These are phyloP conservation scores for Microascus cirrosus DNA, from an alignment of 2,329 filamentous ascomycete species.

Conservation along the genomic window DNA sequence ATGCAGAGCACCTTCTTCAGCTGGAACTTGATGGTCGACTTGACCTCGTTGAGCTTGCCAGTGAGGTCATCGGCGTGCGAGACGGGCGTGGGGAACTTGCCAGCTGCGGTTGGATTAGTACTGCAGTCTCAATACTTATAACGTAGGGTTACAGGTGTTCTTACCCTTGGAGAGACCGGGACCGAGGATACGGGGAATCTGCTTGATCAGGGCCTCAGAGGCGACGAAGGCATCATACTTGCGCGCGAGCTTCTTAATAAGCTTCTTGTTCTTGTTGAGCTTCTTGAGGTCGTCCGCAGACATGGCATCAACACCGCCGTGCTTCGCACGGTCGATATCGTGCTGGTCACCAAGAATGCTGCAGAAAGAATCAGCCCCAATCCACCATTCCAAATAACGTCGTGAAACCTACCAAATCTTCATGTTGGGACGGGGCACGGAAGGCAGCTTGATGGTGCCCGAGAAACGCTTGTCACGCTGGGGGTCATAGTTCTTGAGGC, in stretches of 20 bases:
- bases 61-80: constrained; percentile 91
- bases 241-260: constrained; percentile 99
- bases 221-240: constrained; percentile 99
- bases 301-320: constrained; percentile 97
- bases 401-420: constrained; percentile 49
- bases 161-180: constrained; percentile 94
- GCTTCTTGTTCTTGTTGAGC: constrained; percentile 99
- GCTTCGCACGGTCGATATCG: constrained; percentile 99
- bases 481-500: constrained; percentile 97
- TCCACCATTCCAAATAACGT: constrained; percentile 14
- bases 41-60: constrained; percentile 97
- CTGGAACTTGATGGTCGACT: constrained; percentile 99
- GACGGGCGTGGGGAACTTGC: constrained; percentile 99
- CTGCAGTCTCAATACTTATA: background rate
- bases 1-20: constrained; percentile 99
- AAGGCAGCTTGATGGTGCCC: constrained; percentile 91
- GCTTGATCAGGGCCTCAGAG: constrained; percentile 97
- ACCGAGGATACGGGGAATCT: constrained; percentile 98
- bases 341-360: constrained; percentile 64
- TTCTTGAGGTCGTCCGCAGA: constrained; percentile 98
- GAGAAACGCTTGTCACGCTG: constrained; percentile 99
- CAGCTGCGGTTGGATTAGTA: constrained; percentile 46
- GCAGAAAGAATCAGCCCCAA: background rate
- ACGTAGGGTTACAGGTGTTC: constrained; percentile 19
- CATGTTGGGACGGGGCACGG: constrained; percentile 86